These are phyloP conservation scores for Tetracladium maxilliforme DNA, from an alignment of 2,329 filamentous ascomycete species.

Conservation along the genomic window DNA sequence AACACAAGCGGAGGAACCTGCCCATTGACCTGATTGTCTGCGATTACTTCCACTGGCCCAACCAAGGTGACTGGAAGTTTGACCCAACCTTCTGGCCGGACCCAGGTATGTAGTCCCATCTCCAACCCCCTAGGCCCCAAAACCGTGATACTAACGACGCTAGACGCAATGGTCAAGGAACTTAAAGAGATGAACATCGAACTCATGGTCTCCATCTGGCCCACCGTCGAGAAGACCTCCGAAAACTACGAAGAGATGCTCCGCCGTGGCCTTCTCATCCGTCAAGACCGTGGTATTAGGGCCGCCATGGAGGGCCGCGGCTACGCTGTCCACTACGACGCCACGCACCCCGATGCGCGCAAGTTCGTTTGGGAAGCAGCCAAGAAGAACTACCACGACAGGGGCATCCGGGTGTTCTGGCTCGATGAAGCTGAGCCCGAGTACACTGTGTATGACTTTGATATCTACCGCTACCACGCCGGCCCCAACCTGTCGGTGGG, in stretches of 20 bases:
- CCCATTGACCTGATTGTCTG: constrained; percentile 52
- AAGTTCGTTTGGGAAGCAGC: constrained; percentile 43
- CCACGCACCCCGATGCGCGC: constrained; percentile 44
- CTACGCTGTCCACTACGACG: constrained; percentile 44
- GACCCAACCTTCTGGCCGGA: constrained; percentile 51
- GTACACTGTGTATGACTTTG: constrained; percentile 50
- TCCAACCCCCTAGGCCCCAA: too few species aligned
- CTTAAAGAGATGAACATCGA: constrained; percentile 42
- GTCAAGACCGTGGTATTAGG: constrained; percentile 42
- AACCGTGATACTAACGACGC: too few species aligned
- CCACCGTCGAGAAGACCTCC: constrained; percentile 42
- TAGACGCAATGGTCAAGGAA: constrained; percentile 47
- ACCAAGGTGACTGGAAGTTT: constrained; percentile 54
- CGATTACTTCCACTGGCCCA: constrained; percentile 55
- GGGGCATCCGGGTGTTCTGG: constrained; percentile 52
- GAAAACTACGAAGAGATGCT: constrained; percentile 49
- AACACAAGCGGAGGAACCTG: constrained; percentile 37
- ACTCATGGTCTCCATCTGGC: constrained; percentile 58
- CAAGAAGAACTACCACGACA: constrained; percentile 44
- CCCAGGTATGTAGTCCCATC: too few species aligned
- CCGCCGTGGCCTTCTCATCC: constrained; percentile 42
- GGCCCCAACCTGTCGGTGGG: constrained; percentile 39
- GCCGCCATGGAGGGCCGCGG: constrained; percentile 43
- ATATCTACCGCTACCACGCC: constrained; percentile 45
- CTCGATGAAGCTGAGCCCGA: constrained; percentile 57